Conservation (phyloP, 805 yeast species). For the Cyberlindnera mrakii region DNA sequence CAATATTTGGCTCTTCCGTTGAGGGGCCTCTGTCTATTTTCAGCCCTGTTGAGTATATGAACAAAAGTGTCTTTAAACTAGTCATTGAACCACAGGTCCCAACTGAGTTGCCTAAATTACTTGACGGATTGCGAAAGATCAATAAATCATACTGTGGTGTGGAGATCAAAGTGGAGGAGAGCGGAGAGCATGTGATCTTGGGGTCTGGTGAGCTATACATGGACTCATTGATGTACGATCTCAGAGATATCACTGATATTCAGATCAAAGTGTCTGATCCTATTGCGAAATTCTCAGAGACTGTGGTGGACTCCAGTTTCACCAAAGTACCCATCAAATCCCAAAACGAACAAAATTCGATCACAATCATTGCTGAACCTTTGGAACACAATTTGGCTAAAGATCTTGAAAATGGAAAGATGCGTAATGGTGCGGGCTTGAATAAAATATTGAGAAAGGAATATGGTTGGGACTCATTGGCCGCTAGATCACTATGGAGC, state of each 20-base stretch:
- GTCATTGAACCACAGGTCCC: slow-evolving; percentile 82
- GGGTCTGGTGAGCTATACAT: slow-evolving; percentile 87
- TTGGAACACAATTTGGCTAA: slow-evolving; percentile 45
- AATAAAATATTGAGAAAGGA: slow-evolving; percentile 49
- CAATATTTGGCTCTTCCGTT: slow-evolving; percentile 34
- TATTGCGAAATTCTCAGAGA: slow-evolving; percentile 71
- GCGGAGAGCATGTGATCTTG: slow-evolving; percentile 76
- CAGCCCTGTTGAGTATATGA: slow-evolving; percentile 37
- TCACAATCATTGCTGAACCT: slow-evolving; percentile 77
- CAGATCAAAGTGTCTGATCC: slow-evolving; percentile 85
- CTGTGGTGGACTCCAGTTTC: slow-evolving; percentile 58
- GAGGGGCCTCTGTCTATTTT: slow-evolving; percentile 25
- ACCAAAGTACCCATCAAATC: slow-evolving; percentile 61
- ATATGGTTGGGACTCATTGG: slow-evolving; percentile 77
- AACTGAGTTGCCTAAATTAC: slow-evolving; percentile 65
- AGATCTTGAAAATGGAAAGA: slow-evolving; percentile 49
- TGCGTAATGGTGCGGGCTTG: slow-evolving; percentile 32
- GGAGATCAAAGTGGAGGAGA: slow-evolving; percentile 71
- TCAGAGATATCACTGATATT: slow-evolving; percentile 53
- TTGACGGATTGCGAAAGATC: slow-evolving; percentile 61
- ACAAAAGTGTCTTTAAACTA: slow-evolving; percentile 64
- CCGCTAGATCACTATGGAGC: slow-evolving; percentile 77
- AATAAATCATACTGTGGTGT: slow-evolving; percentile 61
- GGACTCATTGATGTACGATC: slow-evolving; percentile 76
- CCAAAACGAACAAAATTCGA: slow-evolving; percentile 43